Evolutionary conservation across 176 grass and related monocot species (phyloP).

Genomic region (Otatea glauca): DNA sequence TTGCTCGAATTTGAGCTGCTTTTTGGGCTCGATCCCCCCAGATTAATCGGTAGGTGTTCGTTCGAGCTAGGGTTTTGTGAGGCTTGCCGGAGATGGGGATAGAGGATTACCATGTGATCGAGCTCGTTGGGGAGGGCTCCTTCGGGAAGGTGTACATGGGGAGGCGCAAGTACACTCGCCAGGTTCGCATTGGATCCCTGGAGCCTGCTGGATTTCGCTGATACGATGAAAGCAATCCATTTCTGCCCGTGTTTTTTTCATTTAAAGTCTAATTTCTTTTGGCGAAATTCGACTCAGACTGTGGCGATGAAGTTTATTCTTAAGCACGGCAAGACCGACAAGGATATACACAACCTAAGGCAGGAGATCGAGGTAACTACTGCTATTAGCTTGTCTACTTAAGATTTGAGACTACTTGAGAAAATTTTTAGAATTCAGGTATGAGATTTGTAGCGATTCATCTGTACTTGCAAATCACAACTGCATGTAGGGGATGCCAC

Average conservation of each 20-base stretch:
- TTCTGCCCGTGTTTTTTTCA: not conserved
- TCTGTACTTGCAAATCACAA: not conserved
- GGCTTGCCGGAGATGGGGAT: slow-evolving; percentile 50
- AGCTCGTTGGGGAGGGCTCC: slow-evolving; percentile 86
- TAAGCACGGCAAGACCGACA: slow-evolving; percentile 88
- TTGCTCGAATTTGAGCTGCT: not conserved
- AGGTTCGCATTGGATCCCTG: slow-evolving; percentile 46
- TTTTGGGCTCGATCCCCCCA: not conserved
- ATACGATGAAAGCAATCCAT: not conserved
- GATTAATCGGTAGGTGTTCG: not conserved
- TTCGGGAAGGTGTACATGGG: slow-evolving; percentile 98
- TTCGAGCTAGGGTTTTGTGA: slow-evolving; percentile 26
- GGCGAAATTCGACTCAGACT: slow-evolving; percentile 54
- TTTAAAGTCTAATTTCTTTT: not conserved
- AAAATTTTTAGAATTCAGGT: not conserved
- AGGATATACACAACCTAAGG: slow-evolving; percentile 92
- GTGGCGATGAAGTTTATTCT: slow-evolving; percentile 98
- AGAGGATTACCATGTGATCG: slow-evolving; percentile 88
- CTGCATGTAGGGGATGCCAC: not conserved
- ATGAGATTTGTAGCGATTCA: not conserved
- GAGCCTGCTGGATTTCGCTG: slow-evolving; percentile 6
- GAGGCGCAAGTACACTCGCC: slow-evolving; percentile 77
- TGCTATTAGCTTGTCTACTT: not conserved
- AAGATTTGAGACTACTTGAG: not conserved
- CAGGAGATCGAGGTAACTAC: slow-evolving; percentile 84